Evolutionary conservation across 2,329 filamentous ascomycete genomes (phyloP).

Genomic region (Alternaria viburni): DNA sequence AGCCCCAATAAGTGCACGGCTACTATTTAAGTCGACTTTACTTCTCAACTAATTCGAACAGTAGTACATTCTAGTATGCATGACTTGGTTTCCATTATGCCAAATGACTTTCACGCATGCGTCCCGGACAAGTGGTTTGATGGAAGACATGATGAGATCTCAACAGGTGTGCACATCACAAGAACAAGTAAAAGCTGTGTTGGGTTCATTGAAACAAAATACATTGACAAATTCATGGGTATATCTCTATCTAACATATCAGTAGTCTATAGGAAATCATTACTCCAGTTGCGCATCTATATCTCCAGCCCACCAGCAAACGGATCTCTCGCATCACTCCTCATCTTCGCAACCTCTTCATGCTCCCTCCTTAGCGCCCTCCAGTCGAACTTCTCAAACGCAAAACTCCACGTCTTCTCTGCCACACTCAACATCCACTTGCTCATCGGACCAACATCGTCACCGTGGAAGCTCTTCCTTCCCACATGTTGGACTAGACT

Average conservation of each 20-base stretch:
- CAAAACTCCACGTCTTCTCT: conserved; percentile 51
- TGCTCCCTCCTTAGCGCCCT: conserved; percentile 39
- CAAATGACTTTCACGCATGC: background rate
- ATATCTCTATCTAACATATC: conserved; percentile 1
- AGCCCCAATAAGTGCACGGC: background rate
- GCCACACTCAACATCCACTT: conserved; percentile 39
- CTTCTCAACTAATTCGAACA: background rate
- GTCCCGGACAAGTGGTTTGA: background rate
- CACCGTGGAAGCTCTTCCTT: conserved; percentile 47
- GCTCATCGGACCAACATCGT: conserved; percentile 31
- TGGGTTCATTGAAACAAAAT: background rate
- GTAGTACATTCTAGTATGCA: background rate
- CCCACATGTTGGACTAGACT: conserved; percentile 55
- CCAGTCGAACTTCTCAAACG: conserved; percentile 44
- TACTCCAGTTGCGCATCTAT: background rate
- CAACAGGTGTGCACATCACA: background rate
- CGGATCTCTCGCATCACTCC: background rate
- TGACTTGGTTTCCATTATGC: background rate
- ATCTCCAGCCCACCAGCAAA: background rate
- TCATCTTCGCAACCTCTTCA: conserved; percentile 17
- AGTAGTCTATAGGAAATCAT: background rate
- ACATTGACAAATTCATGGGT: conserved; percentile 1
- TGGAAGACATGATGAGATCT: background rate
- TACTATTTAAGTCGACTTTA: background rate
- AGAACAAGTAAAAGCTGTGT: background rate